Conservation (phyloP, 2,329 filamentous ascomycete species). For the Penicillium occitanis region DNA sequence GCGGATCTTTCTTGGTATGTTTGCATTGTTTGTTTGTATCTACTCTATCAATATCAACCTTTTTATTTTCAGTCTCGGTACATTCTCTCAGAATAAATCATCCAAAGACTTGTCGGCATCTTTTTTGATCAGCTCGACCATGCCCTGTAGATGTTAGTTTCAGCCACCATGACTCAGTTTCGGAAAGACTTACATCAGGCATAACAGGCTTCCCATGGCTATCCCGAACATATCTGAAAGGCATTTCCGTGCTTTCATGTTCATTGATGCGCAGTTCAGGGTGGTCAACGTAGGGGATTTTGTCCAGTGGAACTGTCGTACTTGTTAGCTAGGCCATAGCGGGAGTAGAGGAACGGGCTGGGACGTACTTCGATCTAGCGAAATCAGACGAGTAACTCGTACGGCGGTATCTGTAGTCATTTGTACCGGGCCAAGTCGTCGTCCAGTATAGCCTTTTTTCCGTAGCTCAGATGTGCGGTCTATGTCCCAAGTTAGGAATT, state of each 20-base stretch:
- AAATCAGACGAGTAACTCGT: conserved; percentile 84
- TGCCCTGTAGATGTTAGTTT: conserved; percentile 61
- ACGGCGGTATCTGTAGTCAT: conserved; percentile 99
- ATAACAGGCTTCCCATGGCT: conserved; percentile 78
- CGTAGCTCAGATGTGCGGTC: conserved; percentile 94
- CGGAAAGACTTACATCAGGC: conserved; percentile 68
- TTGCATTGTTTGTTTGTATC: conserved; percentile 11
- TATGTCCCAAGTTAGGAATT: conserved; percentile 36
- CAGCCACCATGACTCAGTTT: neutral
- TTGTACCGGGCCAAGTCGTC: conserved; percentile 85
- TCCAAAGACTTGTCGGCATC: conserved; percentile 91
- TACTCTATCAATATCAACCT: neutral
- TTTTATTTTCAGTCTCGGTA: neutral
- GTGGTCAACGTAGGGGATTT: conserved; percentile 80
- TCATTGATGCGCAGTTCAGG: conserved; percentile 88
- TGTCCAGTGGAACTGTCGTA: conserved; percentile 66
- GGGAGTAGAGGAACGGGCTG: no score
- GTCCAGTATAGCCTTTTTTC: conserved; percentile 86
- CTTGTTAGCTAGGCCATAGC: neutral
- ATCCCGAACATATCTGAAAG: conserved; percentile 88
- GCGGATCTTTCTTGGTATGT: conserved; percentile 1
- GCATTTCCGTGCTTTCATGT: conserved; percentile 95
- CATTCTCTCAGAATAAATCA: conserved; percentile 65
- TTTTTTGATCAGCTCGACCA: conserved; percentile 89
- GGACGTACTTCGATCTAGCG: conserved; percentile 73